Percentiles rank a stretch among this genome's conserved stretches.
Evolutionary conservation across 805 yeast species (phyloP).

Genomic region (Barnettozyma pratensis): DNA sequence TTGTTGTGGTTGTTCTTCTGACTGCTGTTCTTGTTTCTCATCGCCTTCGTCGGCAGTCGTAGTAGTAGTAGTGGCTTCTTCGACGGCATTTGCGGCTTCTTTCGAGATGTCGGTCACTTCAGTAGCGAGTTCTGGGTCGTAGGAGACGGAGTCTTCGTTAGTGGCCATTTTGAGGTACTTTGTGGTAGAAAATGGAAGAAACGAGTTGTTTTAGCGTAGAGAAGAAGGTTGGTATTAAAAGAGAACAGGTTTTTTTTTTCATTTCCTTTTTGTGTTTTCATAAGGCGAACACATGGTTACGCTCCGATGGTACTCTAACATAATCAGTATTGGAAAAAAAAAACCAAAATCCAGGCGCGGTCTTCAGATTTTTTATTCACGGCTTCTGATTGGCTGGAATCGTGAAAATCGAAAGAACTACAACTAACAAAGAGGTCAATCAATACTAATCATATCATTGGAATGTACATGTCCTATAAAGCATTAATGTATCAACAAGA

Average conservation of each 20-base stretch:
- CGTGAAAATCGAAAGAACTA: no score
- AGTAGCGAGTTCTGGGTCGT: not conserved
- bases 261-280: no score
- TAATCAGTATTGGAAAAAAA: no score
- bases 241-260: no score
- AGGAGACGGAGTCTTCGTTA: not conserved
- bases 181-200: not conserved
- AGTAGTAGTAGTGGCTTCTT: not conserved
- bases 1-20: not conserved
- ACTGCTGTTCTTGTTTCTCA: not conserved
- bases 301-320: no score
- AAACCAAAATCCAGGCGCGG: no score
- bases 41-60: not conserved
- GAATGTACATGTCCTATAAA: no score
- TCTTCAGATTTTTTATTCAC: not conserved
- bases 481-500: not conserved
- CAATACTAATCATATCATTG: no score
- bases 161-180: not conserved
- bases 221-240: not conserved
- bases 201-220: not conserved
- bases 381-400: constrained; percentile 9
- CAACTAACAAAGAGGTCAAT: not conserved
- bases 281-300: no score
- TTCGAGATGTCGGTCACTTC: not conserved
- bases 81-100: not conserved